Conservation (phyloP, 352 stramenopile species). For the Phytophthora macrochlamydospora region DNA sequence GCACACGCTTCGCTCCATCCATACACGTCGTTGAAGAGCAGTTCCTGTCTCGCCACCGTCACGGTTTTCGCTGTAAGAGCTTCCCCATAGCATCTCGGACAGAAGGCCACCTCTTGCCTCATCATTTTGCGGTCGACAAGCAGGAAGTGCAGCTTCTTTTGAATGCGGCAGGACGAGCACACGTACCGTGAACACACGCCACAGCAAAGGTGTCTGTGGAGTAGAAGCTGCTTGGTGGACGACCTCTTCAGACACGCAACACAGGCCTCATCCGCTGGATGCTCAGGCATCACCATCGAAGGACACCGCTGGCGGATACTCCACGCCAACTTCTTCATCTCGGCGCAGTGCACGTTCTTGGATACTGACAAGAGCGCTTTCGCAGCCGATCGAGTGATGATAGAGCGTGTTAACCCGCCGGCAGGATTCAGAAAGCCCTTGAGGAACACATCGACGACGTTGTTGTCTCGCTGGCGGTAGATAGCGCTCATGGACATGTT, state of each 20-base stretch:
- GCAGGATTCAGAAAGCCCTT: constrained; percentile 37
- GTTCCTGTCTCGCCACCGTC: constrained; percentile 19
- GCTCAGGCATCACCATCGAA: constrained; percentile 11
- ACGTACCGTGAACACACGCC: constrained; percentile 24
- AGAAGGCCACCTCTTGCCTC: constrained; percentile 28
- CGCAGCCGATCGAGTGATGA: constrained; percentile 32
- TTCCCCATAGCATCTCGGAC: constrained; percentile 20
- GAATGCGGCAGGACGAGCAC: constrained; percentile 26
- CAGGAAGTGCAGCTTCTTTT: constrained; percentile 35
- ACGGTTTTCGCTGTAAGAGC: constrained; percentile 19
- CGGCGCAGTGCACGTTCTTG: constrained; percentile 33
- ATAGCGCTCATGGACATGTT: constrained; percentile 54
- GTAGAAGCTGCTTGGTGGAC: constrained; percentile 15
- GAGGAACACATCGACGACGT: constrained; percentile 48
- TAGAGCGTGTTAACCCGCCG: constrained; percentile 33
- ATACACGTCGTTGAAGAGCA: constrained; percentile 33
- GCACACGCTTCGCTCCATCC: constrained; percentile 29
- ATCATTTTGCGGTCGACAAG: constrained; percentile 27
- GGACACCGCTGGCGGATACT: constrained; percentile 24
- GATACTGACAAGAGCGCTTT: constrained; percentile 31
- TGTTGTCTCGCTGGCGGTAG: constrained; percentile 38
- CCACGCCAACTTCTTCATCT: constrained; percentile 46
- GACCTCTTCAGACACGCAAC: constrained; percentile 28
- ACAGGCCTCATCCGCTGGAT: constrained; percentile 10
- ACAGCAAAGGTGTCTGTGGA: constrained; percentile 25